These are phyloP conservation scores for Teratosphaeria destructans DNA, from an alignment of 2,329 filamentous ascomycete species.

Conservation along the genomic window DNA sequence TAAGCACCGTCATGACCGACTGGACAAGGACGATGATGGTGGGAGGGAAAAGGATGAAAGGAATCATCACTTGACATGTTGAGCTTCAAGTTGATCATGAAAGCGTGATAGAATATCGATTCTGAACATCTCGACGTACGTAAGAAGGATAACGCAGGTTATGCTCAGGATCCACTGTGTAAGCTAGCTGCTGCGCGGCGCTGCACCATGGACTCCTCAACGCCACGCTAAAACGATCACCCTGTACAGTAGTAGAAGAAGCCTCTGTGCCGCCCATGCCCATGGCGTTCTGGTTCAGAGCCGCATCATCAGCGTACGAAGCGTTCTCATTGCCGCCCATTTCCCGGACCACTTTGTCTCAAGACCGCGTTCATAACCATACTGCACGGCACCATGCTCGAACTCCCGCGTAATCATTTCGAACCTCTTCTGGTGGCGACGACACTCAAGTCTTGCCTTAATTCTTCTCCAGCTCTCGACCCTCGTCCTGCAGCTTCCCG, in stretches of 20 bases:
- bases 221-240: conserved; percentile 2
- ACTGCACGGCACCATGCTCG: too few relatives aligned
- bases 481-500: conserved; percentile 45
- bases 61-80: too few relatives aligned
- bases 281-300: background rate
- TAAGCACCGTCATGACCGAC: too few relatives aligned
- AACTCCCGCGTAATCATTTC: background rate
- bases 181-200: background rate
- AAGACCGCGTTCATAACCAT: too few relatives aligned
- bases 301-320: background rate
- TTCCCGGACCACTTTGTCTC: too few relatives aligned
- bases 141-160: background rate
- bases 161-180: background rate
- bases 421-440: background rate
- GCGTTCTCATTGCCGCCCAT: too few relatives aligned
- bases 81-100: background rate
- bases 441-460: background rate
- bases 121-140: background rate
- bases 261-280: background rate
- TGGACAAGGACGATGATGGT: too few relatives aligned
- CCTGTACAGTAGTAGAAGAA: background rate
- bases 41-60: too few relatives aligned
- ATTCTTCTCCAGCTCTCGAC: conserved; percentile 19
- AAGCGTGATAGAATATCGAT: background rate
- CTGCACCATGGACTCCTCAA: background rate